Percentiles rank a stretch among this genome's conserved stretches.
Conservation (phyloP, 1,139 yeast genomes). For the Suhomyces ambrosiae region DNA sequence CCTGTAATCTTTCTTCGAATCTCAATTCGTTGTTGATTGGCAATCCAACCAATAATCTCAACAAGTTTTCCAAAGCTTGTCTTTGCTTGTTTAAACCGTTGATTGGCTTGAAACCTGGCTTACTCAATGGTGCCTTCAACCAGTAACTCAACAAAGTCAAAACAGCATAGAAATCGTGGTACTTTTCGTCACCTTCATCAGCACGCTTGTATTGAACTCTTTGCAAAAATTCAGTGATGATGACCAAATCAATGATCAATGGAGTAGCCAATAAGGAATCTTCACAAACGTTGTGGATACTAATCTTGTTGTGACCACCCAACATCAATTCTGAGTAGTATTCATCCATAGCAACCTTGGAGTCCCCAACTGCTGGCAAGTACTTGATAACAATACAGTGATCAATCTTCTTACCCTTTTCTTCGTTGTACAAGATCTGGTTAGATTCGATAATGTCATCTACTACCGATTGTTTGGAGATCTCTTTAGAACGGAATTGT, state of each 20-base stretch:
- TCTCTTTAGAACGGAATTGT: constrained; percentile 95
- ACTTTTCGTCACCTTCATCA: constrained; percentile 42
- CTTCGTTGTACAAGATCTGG: constrained; percentile 80
- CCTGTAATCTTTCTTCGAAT: constrained; percentile 79
- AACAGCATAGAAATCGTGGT: constrained; percentile 78
- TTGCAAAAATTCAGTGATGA: constrained; percentile 85
- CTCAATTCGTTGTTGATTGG: constrained; percentile 90
- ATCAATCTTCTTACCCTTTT: constrained; percentile 77
- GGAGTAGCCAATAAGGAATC: constrained; percentile 96
- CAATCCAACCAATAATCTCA: constrained; percentile 87
- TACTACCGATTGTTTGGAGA: constrained; percentile 88
- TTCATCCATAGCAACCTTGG: constrained; percentile 98
- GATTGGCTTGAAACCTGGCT: constrained; percentile 88
- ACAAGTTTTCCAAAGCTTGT: constrained; percentile 85
- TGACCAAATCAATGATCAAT: constrained; percentile 85
- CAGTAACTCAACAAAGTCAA: constrained; percentile 88
- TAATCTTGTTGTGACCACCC: constrained; percentile 94
- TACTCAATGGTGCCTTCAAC: constrained; percentile 94
- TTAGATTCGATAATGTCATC: constrained; percentile 94
- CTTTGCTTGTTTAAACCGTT: constrained; percentile 96
- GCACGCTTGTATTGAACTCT: constrained; percentile 77
- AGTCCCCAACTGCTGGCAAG: constrained; percentile 91
- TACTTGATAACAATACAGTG: constrained; percentile 96
- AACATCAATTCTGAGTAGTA: constrained; percentile 95
- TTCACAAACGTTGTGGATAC: constrained; percentile 94